Conservation (phyloP, 495 filamentous ascomycete genomes). For the Trypethelium eluteriae region DNA sequence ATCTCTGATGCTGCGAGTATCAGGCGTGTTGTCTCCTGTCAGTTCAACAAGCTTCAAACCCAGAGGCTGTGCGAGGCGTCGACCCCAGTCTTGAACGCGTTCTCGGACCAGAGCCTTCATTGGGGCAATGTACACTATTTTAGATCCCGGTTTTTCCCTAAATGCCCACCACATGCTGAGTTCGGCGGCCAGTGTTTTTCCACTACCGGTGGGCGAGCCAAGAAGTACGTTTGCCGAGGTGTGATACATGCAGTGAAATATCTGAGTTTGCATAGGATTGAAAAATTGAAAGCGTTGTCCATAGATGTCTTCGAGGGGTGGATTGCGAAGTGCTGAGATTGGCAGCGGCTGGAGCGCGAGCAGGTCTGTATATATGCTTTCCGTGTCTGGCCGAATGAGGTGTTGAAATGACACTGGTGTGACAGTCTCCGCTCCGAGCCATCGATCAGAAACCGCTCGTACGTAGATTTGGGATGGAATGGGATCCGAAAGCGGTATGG, state of each 20-base stretch:
- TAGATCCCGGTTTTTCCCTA: slow-evolving; percentile 86
- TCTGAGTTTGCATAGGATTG: slow-evolving; percentile 98
- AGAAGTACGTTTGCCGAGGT: slow-evolving; percentile 84
- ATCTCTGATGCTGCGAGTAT: slow-evolving; percentile 86
- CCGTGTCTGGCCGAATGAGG: slow-evolving; percentile 92
- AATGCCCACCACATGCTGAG: slow-evolving; percentile 99
- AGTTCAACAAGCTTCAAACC: slow-evolving; percentile 89
- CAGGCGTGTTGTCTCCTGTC: slow-evolving; percentile 96
- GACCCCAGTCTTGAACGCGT: slow-evolving; percentile 89
- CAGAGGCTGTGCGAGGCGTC: slow-evolving; percentile 73
- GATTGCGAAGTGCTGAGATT: slow-evolving; percentile 79
- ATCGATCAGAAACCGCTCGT: slow-evolving; percentile 85
- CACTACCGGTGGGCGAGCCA: slow-evolving; percentile 94
- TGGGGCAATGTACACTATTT: slow-evolving; percentile 97
- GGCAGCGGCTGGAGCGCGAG: slow-evolving; percentile 87
- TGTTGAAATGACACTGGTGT: slow-evolving; percentile 94
- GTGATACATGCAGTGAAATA: slow-evolving; percentile 93
- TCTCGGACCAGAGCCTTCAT: slow-evolving; percentile 99
- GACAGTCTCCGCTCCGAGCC: slow-evolving; percentile 96
- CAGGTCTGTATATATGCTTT: slow-evolving; percentile 92
- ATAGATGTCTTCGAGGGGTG: slow-evolving; percentile 80
- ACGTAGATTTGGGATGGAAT: slow-evolving; percentile 94
- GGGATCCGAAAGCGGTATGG: slow-evolving; percentile 88
- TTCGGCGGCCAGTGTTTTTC: slow-evolving; percentile 93
- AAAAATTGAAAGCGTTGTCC: slow-evolving; percentile 84